Base-by-base conservation (phyloP, 2,329 filamentous ascomycete genomes). In the Aschersonia sp. region DNA sequence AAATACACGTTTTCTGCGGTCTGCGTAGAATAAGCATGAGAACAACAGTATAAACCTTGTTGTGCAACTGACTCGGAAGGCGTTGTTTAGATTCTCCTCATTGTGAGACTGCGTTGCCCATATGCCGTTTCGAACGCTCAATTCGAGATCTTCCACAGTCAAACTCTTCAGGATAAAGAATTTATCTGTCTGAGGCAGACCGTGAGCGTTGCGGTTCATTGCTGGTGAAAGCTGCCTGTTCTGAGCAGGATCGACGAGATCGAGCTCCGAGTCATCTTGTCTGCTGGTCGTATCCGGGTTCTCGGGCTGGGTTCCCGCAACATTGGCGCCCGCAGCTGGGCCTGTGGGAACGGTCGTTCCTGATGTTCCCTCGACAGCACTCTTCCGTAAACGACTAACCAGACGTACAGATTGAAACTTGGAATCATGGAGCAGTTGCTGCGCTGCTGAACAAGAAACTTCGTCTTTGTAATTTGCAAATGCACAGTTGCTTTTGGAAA, bases 21-120 rank as follows among this genome's bases (percentile, higher is more conserved):
- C 88, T 94, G 40, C 6, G 33, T 35, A 4, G 3, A 41, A 31
- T 51, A 12, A 43, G 44, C 22, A 29, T 9, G 2, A 14, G 6
- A 14, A 32, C 5, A 4, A 1, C n/a, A 6, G 41, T 22, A 11
- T 9, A 35, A 9, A 8, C 31, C 40, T 30, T 8, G n/a, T 41
- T 12, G 14, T 5, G n/a, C 6, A 2, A 35, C 72, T 59, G 64
- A 89, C 88, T 69, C 85, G 75, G 63, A 84, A 96, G 0, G 90
- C 90, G 48, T 78, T 75, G 61, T 94, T 96, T 48, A 97, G 66
- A 1, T 70, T 68, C n/a, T 82, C 75, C 61, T 97, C 90, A 49
- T 97, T 97, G 60, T 97, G 90, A 6, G 85, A 81, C 59, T 97
- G 90, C 0, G 90, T 97, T 2, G 90, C 88, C 90, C 90, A 97